Conservation (phyloP, 2,329 filamentous ascomycete genomes). For the Curvularia sp. region DNA sequence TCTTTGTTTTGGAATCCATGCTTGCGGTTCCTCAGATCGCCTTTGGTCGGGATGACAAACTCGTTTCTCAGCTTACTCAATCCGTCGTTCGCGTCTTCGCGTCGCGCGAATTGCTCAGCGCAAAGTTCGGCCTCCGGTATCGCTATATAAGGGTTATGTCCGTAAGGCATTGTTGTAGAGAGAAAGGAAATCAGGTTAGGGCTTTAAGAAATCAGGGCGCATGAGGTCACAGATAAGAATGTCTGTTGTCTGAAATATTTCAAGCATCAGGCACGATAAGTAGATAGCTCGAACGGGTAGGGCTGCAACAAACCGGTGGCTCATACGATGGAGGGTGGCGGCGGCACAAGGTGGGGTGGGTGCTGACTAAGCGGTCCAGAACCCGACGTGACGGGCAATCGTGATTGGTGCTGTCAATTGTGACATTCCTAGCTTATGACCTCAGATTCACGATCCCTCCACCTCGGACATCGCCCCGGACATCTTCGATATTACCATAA, state of each 20-base stretch:
- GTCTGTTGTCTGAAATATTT: constrained; percentile 3
- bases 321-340: constrained; percentile 23
- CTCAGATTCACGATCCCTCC: constrained; percentile 14
- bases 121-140: constrained; percentile 31
- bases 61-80: constrained; percentile 62
- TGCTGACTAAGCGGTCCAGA: constrained; percentile 29
- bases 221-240: constrained; percentile 7
- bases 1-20: constrained; percentile 28
- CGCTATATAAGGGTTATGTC: constrained; percentile 33
- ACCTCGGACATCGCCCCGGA: constrained; percentile 2
- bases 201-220: background rate
- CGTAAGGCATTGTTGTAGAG: constrained; percentile 33
- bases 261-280: constrained; percentile 11
- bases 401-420: constrained; percentile 21
- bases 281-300: constrained; percentile 17
- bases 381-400: constrained; percentile 1
- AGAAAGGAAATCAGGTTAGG: constrained; percentile 5
- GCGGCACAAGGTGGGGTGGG: constrained; percentile 17
- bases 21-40: constrained; percentile 70
- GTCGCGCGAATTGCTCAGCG: constrained; percentile 42
- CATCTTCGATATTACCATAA: constrained; percentile 15
- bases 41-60: constrained; percentile 79
- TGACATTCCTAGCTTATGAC: constrained; percentile 24
- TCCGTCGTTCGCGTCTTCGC: constrained; percentile 49
- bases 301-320: constrained; percentile 16